A percentile compares a stretch with the other conserved stretches of the same genome.
Evolutionary conservation across 2,329 filamentous ascomycete species (phyloP).

Genomic region (Seiridium unicorne): DNA sequence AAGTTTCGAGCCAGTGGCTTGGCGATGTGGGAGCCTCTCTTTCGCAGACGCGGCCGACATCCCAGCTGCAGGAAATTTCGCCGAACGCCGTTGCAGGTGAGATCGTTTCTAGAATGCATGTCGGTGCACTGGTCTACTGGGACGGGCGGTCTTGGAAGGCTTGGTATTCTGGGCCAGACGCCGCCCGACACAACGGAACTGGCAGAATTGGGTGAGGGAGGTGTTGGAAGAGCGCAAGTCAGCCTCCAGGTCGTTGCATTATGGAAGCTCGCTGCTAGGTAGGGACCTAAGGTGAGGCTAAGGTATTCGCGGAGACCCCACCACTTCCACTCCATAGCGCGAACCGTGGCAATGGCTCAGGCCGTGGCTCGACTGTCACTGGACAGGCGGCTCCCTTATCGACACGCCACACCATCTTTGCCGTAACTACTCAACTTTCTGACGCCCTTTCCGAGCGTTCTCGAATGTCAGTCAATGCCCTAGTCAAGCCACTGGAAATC

Average conservation of each 20-base stretch:
- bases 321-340: not conserved
- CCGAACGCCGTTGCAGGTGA: not conserved
- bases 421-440: not conserved
- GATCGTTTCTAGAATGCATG: not conserved
- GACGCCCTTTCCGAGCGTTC: not conserved
- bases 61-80: not conserved
- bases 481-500: slow-evolving; percentile 6
- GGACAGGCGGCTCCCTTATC: not conserved
- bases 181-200: too few species aligned
- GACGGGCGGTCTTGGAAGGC: not conserved
- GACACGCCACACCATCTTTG: not conserved
- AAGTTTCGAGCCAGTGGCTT: slow-evolving; percentile 1
- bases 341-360: not conserved
- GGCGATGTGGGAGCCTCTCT: slow-evolving; percentile 1
- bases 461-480: not conserved
- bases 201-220: not conserved
- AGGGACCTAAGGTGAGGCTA: too few species aligned
- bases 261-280: not conserved
- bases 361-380: not conserved
- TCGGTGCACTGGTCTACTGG: not conserved
- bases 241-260: not conserved
- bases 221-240: not conserved
- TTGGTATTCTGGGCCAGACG: not conserved
- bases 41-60: not conserved
- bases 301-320: not conserved